Conservation (phyloP, 2,329 filamentous ascomycete species). For the Fusarium sterilihyphosum region DNA sequence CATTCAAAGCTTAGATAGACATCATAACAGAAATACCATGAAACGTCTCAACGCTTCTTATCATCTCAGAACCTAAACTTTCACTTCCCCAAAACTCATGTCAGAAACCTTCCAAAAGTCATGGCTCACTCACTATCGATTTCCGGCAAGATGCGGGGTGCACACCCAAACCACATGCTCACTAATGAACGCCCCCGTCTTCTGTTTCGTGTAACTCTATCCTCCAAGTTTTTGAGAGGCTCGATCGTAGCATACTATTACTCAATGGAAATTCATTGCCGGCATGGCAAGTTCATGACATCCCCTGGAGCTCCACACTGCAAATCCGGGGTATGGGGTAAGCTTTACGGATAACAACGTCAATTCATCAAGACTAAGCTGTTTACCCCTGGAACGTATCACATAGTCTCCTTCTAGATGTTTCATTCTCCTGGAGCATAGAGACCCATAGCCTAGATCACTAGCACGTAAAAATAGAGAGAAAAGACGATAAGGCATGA, state of each 20-base stretch:
- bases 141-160: not conserved
- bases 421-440: not conserved
- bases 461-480: not conserved
- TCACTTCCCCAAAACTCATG: too few relatives aligned
- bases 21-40: not conserved
- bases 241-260: not conserved
- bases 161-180: not conserved
- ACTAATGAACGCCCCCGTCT: not conserved
- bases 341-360: not conserved
- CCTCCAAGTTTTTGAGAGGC: not conserved
- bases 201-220: not conserved
- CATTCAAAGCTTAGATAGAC: not conserved
- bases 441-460: accelerated
- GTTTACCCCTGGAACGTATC: too few relatives aligned
- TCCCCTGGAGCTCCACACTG: not conserved
- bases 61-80: not conserved
- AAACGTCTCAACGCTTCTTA: not conserved
- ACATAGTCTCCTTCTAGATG: too few relatives aligned
- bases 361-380: not conserved
- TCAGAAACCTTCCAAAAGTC: not conserved
- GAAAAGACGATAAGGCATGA: not conserved
- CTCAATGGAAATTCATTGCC: not conserved
- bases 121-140: not conserved
- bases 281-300: not conserved
- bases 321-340: slow-evolving; percentile 3